Conservation (phyloP, 306 rosid species). For the Carpinus viminea region DNA sequence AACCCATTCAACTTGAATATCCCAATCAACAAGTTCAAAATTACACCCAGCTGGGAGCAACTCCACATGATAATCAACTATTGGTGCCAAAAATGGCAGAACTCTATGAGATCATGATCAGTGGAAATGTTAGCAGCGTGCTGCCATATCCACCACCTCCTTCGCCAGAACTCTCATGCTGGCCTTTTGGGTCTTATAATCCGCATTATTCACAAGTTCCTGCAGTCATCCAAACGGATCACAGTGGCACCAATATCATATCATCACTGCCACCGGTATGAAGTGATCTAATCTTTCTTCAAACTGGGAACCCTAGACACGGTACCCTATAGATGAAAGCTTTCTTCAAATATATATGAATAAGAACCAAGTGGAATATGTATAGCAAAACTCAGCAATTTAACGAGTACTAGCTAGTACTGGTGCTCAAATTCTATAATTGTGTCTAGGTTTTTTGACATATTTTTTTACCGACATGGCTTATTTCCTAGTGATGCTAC, state of each 20-base stretch:
- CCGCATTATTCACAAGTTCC: constrained; percentile 35
- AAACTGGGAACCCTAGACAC: neutral
- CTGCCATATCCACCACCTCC: constrained; percentile 36
- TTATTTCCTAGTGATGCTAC: neutral
- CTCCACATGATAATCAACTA: constrained; percentile 25
- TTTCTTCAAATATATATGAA: constrained; percentile 15
- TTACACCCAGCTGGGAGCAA: constrained; percentile 21
- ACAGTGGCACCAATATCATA: constrained; percentile 39
- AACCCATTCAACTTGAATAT: constrained; percentile 32
- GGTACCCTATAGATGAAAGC: neutral
- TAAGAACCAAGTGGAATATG: constrained; percentile 6
- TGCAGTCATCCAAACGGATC: constrained; percentile 45
- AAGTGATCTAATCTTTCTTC: constrained; percentile 22
- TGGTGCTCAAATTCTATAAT: constrained; percentile 21
- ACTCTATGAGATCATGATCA: constrained; percentile 39
- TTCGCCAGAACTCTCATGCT: constrained; percentile 41
- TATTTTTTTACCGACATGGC: neutral
- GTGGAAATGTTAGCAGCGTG: constrained; percentile 30
- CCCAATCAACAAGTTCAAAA: constrained; percentile 40
- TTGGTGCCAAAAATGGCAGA: constrained; percentile 39
- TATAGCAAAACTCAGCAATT: constrained; percentile 33
- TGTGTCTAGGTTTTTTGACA: neutral
- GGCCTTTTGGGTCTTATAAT: constrained; percentile 8
- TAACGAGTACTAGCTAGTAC: constrained; percentile 27
- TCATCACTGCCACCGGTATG: constrained; percentile 27